Base-by-base conservation (phyloP, 306 rosid genomes). In the Astragalus glycyphyllos region DNA sequence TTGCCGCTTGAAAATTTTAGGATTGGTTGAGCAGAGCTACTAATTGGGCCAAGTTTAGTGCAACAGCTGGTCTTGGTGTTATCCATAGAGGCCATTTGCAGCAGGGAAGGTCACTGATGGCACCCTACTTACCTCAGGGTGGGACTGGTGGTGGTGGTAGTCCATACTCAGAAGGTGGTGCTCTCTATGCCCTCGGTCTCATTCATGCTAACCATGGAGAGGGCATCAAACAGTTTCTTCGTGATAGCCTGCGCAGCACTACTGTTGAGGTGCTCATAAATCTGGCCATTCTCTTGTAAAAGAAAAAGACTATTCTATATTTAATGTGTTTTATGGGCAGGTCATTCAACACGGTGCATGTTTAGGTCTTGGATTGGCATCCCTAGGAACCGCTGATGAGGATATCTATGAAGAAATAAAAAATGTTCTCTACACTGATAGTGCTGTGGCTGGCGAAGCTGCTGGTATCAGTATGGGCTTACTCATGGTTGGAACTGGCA, bases 291-390 rank as follows among this genome's bases (percentile, higher is more conserved):
- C 38, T 65, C 41, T 11, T 67, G 31, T 34, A 26, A 49, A 67
- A 42, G 10, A 31, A 35, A 38, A 65, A 49, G 29, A 40, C 12
- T 26, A 26, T 65, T 37, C 69, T 47, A 75, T 75, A 49, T 60
- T 74, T 70, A 61, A 53, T 15, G 40, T 70, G 40, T 51, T 71
- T 71, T 45, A 72, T 58, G 72, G 65, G 62, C 87, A 94, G 98
- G 98, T 94, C 81, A 89, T 89, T 62, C 98, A 89, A 81, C 97
- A 94, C 51, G 98, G 98, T 75, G 98, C 96, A n/a, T 94, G 98
- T 82, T 81, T 94, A 47, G 98, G 98, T 79, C 98, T 94, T 77
- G 98, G 98, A 49, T 86, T 94, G 77, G 93, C 98, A 53, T 88
- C 97, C 65, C 55, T 94, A 51, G 98, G 98, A 63, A 94, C 98